Evolutionary conservation across 306 rosid species (phyloP).

Genomic region (Vicia faba): DNA sequence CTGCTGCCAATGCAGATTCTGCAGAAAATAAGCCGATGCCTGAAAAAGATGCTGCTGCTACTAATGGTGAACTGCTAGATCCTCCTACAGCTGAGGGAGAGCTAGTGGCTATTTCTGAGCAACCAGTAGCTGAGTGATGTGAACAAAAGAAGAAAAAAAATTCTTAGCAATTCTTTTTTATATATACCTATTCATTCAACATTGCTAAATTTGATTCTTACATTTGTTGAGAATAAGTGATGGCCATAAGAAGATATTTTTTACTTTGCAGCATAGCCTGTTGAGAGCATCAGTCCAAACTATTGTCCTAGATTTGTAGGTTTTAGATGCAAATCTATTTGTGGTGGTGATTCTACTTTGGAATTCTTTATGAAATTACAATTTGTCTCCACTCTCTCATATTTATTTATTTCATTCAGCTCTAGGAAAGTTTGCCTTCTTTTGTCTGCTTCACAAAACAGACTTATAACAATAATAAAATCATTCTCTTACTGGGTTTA

Average conservation of each 20-base stretch:
- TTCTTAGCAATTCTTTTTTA: slow-evolving; percentile 33
- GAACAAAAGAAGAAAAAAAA: too few species aligned
- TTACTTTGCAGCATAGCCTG: slow-evolving; percentile 46
- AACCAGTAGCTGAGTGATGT: slow-evolving; percentile 51
- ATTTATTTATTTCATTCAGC: not conserved
- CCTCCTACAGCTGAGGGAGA: slow-evolving; percentile 45
- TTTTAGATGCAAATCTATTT: slow-evolving; percentile 38
- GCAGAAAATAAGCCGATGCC: slow-evolving; percentile 46
- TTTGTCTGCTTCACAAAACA: too few species aligned
- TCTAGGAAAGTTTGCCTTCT: too few species aligned
- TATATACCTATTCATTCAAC: slow-evolving; percentile 25
- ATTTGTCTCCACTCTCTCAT: slow-evolving; percentile 18
- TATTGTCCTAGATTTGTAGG: slow-evolving; percentile 46
- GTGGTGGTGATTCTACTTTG: slow-evolving; percentile 24
- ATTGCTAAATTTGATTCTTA: slow-evolving; percentile 29
- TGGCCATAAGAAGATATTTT: slow-evolving; percentile 42
- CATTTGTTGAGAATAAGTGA: slow-evolving; percentile 62
- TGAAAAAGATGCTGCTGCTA: slow-evolving; percentile 43
- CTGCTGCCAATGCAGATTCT: slow-evolving; percentile 25
- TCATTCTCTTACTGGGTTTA: too few species aligned
- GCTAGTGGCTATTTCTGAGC: slow-evolving; percentile 39
- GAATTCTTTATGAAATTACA: slow-evolving; percentile 28
- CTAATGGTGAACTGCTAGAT: slow-evolving; percentile 49
- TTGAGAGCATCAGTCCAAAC: slow-evolving; percentile 45
- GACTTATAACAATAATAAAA: too few species aligned